Evolutionary conservation across 2,329 filamentous ascomycete genomes (phyloP), one percentile per base, ranked within the genome.

Genomic region (Colletotrichum paranaense): DNA sequence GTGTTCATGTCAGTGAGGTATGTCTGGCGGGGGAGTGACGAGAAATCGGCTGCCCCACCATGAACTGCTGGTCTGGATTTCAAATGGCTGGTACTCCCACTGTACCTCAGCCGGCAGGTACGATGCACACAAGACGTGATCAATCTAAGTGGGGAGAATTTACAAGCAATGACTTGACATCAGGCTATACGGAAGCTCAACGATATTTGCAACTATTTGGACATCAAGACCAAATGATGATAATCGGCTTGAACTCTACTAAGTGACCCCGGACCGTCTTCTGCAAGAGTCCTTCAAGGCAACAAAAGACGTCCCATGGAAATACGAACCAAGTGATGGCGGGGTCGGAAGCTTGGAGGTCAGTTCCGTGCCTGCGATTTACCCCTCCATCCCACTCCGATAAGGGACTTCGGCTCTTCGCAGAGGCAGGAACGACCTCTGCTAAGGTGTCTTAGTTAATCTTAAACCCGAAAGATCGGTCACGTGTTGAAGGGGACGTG

Each of bases 1-100:
- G 46, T 55, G 62, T 14, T 30, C 24, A 38, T 53, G 4, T 55
- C 12, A 53, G 19, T 64, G 46, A 53, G 62, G 30, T 8, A 64
- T 55, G 62, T 26, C 22, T 22, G 11, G 35, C 46, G 24, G 30
- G 42, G 42, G 62, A 55, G 62, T 28, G 59, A 46, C 28, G 38
- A 64, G 62, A 64, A 64, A 55, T 26, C 28, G 30, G 62, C 35
- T 64, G 62, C 62, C 62, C 62, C 62, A 64, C 62, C 46, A 64
- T 1, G 9, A n/a, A 28, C 49, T 53, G 53, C 46, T 32, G 60
- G 60, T 35, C 38, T 63, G 60, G 60, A 49, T 63, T 63, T 53
- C 28, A 22, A 49, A n/a, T 49, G 42, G 16, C 19, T 11, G 19
- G 42, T 49, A 49, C 42, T 19, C 19, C n/a, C 42, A 22, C 19